Base-by-base conservation (phyloP, 306 rosid genomes). In the Rosa chinensis region DNA sequence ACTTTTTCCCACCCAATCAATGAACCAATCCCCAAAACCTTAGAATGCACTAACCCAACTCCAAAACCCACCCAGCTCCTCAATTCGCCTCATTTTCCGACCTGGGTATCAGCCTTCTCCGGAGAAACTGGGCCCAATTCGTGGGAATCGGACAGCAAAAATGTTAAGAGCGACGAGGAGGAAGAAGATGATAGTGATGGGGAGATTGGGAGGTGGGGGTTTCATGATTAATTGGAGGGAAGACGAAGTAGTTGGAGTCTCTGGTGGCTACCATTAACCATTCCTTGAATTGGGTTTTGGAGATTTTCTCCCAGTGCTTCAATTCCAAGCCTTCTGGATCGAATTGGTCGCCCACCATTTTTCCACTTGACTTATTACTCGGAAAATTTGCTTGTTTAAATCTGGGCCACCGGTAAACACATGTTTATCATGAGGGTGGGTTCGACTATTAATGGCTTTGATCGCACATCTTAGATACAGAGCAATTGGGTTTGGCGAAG, bases 181-280 rank as follows among this genome's bases (percentile, higher is more conserved):
- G 74, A 61, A 12, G 58, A 47, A 16, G 86, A 68, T 1, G 79
- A 45, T 1, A 66, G 68, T 1, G 55, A 77, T 3, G 81, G 69
- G 2, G 89, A 77, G 5, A 63, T 52, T 5, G 80, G 75, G 55
- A 53, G 74, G 79, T 52, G 82, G 11, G 86, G 87, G 68, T 88
- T 73, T 88, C 89, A 64, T 88, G 91, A 63, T 86, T 81, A 10
- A 58, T 58, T 52, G 91, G 91, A 74, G 91, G 91, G 69, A 88
- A 88, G 48, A 86, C 61, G 49, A 79, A 76, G 79, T 75, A 79
- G 79, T 44, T 40, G 25, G 73, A 75, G 63, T 83, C 86, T 56
- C 78, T 78, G 73, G 86, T 82, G 66, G 77, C 74, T 45, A 77
- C 91, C 89, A 86, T 83, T 2, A 84, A 66, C 82, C 77, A 72